Evolutionary conservation across 306 rosid genomes (phyloP).

Genomic region (Hippophae rhamnoides): DNA sequence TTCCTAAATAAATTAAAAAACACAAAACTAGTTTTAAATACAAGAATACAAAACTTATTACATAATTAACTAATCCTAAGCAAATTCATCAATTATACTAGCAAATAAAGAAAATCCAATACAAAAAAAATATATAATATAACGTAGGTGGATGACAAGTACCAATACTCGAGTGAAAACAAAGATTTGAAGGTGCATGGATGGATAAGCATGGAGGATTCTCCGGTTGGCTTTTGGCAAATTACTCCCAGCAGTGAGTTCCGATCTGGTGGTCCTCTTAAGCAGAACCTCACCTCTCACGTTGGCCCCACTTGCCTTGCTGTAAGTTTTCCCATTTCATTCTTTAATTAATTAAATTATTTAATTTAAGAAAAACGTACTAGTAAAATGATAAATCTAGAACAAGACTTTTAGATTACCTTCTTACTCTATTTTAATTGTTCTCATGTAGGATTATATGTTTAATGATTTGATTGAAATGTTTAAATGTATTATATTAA

Average conservation of each 20-base stretch:
- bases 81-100: too few species aligned
- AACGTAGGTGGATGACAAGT: slow-evolving; percentile 43
- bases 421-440: too few species aligned
- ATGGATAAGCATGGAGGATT: slow-evolving; percentile 27
- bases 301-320: slow-evolving; percentile 25
- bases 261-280: slow-evolving; percentile 32
- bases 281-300: slow-evolving; percentile 30
- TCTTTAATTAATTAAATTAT: too few species aligned
- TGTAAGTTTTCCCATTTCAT: slow-evolving; percentile 1
- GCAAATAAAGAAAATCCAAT: not conserved
- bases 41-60: too few species aligned
- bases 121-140: not conserved
- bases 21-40: too few species aligned
- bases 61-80: too few species aligned
- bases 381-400: too few species aligned
- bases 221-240: slow-evolving; percentile 35
- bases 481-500: too few species aligned
- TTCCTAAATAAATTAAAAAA: too few species aligned
- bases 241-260: slow-evolving; percentile 39
- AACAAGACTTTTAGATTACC: too few species aligned
- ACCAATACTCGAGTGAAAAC: slow-evolving; percentile 37
- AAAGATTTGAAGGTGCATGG: slow-evolving; percentile 35
- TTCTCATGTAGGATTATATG: not conserved
- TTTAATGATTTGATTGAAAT: too few species aligned
- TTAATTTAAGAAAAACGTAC: too few species aligned